Conservation (phyloP, 345 rosid species). For the Erysimum cheiranthoides region DNA sequence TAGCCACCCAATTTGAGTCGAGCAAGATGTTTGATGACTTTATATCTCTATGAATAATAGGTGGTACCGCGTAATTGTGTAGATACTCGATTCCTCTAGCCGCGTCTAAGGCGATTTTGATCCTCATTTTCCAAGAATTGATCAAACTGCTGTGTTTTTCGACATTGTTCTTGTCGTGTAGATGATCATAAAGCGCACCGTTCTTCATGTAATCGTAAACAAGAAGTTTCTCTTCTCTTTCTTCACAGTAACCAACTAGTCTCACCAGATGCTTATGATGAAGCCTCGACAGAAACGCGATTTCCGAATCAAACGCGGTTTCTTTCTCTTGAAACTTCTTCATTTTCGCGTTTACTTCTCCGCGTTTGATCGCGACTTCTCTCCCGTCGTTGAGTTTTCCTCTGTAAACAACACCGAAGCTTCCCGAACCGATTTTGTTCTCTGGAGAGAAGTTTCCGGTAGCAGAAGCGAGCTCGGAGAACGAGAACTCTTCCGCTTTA, state of each 20-base stretch:
- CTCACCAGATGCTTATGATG: conserved; percentile 91
- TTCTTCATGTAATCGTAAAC: conserved; percentile 95
- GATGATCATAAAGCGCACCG: conserved; percentile 83
- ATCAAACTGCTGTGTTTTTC: conserved; percentile 64
- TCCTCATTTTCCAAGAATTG: conserved; percentile 89
- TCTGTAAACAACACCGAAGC: conserved; percentile 84
- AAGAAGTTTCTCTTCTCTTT: conserved; percentile 74
- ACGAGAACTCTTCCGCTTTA: conserved; percentile 74
- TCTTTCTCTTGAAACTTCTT: conserved; percentile 93
- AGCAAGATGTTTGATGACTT: conserved; percentile 86
- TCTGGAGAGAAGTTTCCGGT: conserved; percentile 73
- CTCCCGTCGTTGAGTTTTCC: conserved; percentile 76
- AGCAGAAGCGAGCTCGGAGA: conserved; percentile 76
- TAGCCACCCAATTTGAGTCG: conserved; percentile 72
- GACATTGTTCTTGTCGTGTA: conserved; percentile 66
- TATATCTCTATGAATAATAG: conserved; percentile 88
- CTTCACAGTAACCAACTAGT: conserved; percentile 89
- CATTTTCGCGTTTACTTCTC: conserved; percentile 64
- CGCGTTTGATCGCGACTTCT: conserved; percentile 91
- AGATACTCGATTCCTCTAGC: conserved; percentile 90
- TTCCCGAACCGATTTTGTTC: conserved; percentile 89
- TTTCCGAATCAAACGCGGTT: conserved; percentile 85
- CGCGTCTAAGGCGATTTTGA: conserved; percentile 82
- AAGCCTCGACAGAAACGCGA: conserved; percentile 81
- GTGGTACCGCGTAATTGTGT: conserved; percentile 82